Evolutionary conservation across 2,329 filamentous ascomycete genomes (phyloP).

Genomic region (Stemphylium lycopersici): DNA sequence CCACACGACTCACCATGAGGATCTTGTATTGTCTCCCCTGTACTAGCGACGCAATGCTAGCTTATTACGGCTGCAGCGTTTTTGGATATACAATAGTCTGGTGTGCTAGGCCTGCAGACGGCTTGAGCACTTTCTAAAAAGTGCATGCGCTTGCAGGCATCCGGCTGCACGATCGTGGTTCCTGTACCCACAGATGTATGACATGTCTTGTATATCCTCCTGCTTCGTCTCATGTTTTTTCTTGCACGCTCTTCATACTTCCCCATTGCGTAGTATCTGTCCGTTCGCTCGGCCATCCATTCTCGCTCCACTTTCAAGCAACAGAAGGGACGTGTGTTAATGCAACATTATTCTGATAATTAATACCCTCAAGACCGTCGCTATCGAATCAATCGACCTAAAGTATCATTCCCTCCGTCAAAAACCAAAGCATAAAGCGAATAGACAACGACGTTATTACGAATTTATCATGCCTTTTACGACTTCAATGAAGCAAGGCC

Average conservation of each 20-base stretch:
- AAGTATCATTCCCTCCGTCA: background rate
- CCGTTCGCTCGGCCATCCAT: conserved; percentile 5
- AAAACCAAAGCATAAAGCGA: background rate
- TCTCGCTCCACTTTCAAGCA: conserved; percentile 2
- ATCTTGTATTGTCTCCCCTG: conserved; percentile 5
- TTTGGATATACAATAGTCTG: conserved; percentile 12
- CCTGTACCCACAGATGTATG: background rate
- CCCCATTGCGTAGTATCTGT: conserved; percentile 5
- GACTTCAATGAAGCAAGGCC: conserved; percentile 5
- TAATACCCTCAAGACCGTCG: conserved; percentile 3
- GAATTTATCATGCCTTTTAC: conserved; percentile 2
- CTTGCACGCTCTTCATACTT: background rate
- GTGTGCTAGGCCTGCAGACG: background rate
- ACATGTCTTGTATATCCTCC: conserved; percentile 8
- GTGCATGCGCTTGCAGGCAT: conserved; percentile 8
- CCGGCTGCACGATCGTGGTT: background rate
- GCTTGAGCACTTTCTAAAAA: background rate
- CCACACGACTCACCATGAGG: conserved; percentile 4
- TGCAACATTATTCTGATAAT: conserved; percentile 6
- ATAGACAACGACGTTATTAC: background rate
- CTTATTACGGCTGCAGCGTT: background rate
- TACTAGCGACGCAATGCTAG: conserved; percentile 5
- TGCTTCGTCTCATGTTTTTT: background rate
- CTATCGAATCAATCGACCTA: background rate
- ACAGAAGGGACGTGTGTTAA: conserved; percentile 1